Conservation (phyloP, 148 eudicot genomes). For the Chenopodium suecicum region DNA sequence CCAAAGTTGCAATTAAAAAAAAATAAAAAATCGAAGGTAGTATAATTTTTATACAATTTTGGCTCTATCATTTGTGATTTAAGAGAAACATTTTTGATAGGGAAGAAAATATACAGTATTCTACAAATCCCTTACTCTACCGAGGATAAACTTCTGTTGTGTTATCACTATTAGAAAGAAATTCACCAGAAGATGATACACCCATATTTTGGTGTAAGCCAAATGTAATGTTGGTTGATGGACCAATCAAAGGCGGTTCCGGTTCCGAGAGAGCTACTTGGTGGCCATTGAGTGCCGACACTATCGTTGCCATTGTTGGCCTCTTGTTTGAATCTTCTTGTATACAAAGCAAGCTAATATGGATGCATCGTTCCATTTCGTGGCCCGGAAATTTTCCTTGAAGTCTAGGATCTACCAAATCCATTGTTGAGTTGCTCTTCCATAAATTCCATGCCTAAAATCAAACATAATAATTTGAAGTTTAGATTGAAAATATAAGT, state of each 20-base stretch:
- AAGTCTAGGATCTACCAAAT: conserved; percentile 24
- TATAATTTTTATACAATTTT: too few relatives aligned
- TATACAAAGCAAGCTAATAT: conserved; percentile 29
- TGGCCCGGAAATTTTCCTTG: neutral
- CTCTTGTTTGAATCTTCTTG: conserved; percentile 27
- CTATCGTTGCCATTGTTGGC: conserved; percentile 25
- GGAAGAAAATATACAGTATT: too few relatives aligned
- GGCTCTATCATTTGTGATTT: too few relatives aligned
- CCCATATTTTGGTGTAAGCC: neutral
- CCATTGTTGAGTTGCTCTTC: conserved; percentile 9
- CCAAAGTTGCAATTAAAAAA: too few relatives aligned
- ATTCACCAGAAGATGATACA: neutral
- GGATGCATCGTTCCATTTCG: conserved; percentile 25
- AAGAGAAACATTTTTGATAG: too few relatives aligned
- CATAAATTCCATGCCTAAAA: conserved; percentile 35
- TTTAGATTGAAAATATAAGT: too few relatives aligned
- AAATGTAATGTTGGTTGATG: neutral
- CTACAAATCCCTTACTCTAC: neutral
- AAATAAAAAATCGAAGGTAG: too few relatives aligned
- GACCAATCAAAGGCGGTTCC: conserved; percentile 5
- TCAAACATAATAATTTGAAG: too few relatives aligned
- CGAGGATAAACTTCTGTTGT: neutral
- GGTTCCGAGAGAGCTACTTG: conserved; percentile 12
- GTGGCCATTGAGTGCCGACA: conserved; percentile 18
- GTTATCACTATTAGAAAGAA: neutral